Percentiles rank a stretch among this genome's conserved stretches.
Conservation (phyloP, 148 eudicot genomes). For the Tetragonia tetragonoides region DNA sequence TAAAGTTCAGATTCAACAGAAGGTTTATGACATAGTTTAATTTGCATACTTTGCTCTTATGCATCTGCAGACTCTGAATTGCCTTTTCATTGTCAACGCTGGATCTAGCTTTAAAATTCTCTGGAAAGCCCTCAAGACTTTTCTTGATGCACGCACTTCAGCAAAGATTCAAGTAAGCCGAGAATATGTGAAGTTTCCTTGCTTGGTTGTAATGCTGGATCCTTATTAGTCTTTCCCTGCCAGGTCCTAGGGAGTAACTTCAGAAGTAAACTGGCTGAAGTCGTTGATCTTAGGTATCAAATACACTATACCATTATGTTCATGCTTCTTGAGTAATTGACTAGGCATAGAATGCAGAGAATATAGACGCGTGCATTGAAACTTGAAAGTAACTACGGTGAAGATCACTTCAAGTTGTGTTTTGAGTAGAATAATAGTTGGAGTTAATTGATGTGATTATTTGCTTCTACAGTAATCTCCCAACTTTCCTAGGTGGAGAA, state of each 20-base stretch:
- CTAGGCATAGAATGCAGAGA: no score
- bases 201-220: neutral
- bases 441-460: neutral
- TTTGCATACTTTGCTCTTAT: conserved; percentile 5
- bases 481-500: conserved; percentile 57
- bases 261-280: conserved; percentile 41
- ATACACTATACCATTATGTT: no score
- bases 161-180: conserved; percentile 49
- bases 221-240: neutral
- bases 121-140: conserved; percentile 51
- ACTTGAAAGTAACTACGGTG: no score
- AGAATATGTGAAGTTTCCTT: neutral
- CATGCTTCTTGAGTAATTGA: no score
- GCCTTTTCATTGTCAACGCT: conserved; percentile 55
- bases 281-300: conserved; percentile 54
- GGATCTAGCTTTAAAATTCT: conserved; percentile 52
- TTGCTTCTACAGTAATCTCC: conserved; percentile 45
- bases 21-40: neutral
- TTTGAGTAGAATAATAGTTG: neutral
- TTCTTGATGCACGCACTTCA: conserved; percentile 54
- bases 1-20: neutral
- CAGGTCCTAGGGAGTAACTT: conserved; percentile 62
- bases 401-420: no score
- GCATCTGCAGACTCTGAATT: conserved; percentile 48
- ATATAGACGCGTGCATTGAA: no score